A percentile compares a stretch with the other conserved stretches of the same genome.
Evolutionary conservation across 768 basidiomycete species (phyloP).

Genomic region (Leccinum broughii): DNA sequence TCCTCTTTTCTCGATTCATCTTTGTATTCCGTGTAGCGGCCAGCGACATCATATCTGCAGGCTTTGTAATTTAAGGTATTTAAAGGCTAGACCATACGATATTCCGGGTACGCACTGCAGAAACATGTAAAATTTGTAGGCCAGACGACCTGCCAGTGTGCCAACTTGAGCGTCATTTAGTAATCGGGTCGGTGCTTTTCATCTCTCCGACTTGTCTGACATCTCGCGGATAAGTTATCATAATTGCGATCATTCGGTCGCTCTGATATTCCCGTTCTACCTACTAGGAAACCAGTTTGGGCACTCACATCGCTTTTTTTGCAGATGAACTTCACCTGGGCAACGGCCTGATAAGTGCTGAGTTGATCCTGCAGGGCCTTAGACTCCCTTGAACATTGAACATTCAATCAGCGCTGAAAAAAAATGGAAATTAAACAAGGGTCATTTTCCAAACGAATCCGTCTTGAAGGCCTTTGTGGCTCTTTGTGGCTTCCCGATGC

Average conservation of each 20-base stretch:
- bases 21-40: neutral
- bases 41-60: neutral
- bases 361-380: neutral
- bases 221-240: too few species aligned
- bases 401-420: neutral
- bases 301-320: neutral
- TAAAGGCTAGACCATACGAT: neutral
- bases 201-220: neutral
- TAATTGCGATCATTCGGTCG: neutral
- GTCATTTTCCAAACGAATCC: neutral
- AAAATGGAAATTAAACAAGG: neutral
- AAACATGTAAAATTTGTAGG: neutral
- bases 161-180: too few species aligned
- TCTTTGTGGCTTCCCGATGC: neutral
- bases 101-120: too few species aligned
- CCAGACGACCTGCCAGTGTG: neutral
- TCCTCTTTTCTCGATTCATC: slow-evolving; percentile 7
- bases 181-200: neutral
- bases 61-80: neutral
- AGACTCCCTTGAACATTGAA: neutral
- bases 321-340: neutral
- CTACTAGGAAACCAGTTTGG: too few species aligned
- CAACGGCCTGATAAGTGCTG: neutral
- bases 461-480: neutral
- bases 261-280: neutral